Conservation (phyloP, 2,329 filamentous ascomycete species). For the Aspergillus aculeatus region DNA sequence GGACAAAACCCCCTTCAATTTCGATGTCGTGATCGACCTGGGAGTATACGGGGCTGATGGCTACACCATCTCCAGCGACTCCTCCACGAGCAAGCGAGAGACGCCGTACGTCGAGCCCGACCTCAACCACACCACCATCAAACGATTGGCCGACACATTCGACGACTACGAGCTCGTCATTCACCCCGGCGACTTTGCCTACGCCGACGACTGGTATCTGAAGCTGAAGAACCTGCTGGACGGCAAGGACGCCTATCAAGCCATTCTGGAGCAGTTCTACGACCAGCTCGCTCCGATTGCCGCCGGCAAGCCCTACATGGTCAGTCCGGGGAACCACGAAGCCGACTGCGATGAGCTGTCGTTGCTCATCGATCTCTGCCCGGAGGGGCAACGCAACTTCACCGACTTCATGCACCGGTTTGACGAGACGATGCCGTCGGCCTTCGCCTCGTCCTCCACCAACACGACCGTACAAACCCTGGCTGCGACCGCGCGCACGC, state of each 20-base stretch:
- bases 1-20: conserved; percentile 55
- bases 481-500: conserved; percentile 47
- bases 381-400: conserved; percentile 58
- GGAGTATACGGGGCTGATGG: conserved; percentile 56
- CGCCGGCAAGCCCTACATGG: conserved; percentile 57
- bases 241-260: conserved; percentile 54
- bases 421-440: conserved; percentile 51
- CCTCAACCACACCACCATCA: conserved; percentile 61
- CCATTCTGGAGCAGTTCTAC: conserved; percentile 59
- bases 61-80: conserved; percentile 48
- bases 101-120: conserved; percentile 53
- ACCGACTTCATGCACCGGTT: conserved; percentile 60
- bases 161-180: conserved; percentile 55
- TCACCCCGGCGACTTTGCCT: conserved; percentile 51
- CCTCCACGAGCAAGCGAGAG: conserved; percentile 45
- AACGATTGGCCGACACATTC: conserved; percentile 51
- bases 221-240: conserved; percentile 48
- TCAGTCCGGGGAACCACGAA: conserved; percentile 60
- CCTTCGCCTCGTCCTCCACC: conserved; percentile 52
- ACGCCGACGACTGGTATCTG: conserved; percentile 59
- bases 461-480: conserved; percentile 42
- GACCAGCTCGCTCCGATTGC: conserved; percentile 55
- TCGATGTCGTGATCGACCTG: conserved; percentile 55
- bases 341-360: conserved; percentile 47
- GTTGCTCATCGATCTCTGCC: conserved; percentile 25